Percentiles rank a stretch among this genome's conserved stretches.
These are phyloP conservation scores for Camellia oleifera DNA, from an alignment of 179 eudicot genomes.

Conservation along the genomic window DNA sequence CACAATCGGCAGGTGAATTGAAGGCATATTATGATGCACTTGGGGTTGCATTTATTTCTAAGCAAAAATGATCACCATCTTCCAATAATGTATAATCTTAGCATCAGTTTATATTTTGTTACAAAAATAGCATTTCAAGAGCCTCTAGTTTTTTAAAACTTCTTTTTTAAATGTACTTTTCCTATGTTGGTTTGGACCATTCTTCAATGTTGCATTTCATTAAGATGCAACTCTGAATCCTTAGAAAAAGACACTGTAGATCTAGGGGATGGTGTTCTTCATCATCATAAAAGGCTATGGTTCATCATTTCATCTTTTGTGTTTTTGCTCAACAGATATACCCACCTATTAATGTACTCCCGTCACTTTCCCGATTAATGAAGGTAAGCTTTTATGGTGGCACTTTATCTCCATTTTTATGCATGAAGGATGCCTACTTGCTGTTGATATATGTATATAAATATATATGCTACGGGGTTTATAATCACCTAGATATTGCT, in stretches of 20 bases:
- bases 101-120: too few species aligned
- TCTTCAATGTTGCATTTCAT: not conserved
- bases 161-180: not conserved
- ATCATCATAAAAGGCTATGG: not conserved
- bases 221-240: not conserved
- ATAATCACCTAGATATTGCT: too few species aligned
- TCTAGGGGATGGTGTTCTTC: not conserved
- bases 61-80: too few species aligned
- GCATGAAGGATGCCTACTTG: not conserved
- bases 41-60: not conserved
- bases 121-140: too few species aligned
- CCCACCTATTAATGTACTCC: conserved; percentile 97
- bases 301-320: not conserved
- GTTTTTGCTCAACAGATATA: conserved; percentile 55
- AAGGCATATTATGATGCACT: not conserved
- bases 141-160: too few species aligned
- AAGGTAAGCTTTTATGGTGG: conserved; percentile 45
- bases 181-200: not conserved
- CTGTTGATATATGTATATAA: too few species aligned
- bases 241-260: too few species aligned
- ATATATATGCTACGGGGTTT: too few species aligned
- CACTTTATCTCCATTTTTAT: not conserved
- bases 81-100: too few species aligned
- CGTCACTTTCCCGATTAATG: conserved; percentile 93
- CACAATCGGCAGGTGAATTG: conserved; percentile 80